phyloP scores from a whole-genome alignment of 257 asterid genomes.

The Forsythia suspensa region DNA sequence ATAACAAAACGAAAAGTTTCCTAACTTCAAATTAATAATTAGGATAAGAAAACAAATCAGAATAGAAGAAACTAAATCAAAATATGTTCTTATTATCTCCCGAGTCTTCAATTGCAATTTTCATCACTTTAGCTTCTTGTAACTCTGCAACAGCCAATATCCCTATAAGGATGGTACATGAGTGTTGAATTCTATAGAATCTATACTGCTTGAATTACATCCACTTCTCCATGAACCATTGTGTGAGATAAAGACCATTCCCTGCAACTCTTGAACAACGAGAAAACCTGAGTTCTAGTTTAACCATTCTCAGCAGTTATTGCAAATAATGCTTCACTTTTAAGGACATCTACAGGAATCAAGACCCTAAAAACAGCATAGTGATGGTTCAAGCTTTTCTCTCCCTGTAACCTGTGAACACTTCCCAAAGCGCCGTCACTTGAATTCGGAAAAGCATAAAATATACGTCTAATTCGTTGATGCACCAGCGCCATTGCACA shows the following conservation, averaged over 20 bases:
- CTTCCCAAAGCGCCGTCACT: conserved; percentile 87
- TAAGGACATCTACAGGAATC: conserved; percentile 48
- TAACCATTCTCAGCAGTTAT: neutral
- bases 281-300: neutral
- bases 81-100: too few species aligned
- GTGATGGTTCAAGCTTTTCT: conserved; percentile 88
- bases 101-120: neutral
- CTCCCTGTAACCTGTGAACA: conserved; percentile 84
- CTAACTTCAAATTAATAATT: too few species aligned
- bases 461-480: conserved; percentile 78
- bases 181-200: neutral
- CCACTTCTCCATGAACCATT: neutral
- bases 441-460: conserved; percentile 76
- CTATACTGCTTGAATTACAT: neutral
- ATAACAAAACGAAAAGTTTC: too few species aligned
- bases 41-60: too few species aligned
- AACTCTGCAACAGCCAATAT: neutral
- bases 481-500: conserved; percentile 97
- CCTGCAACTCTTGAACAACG: neutral
- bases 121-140: neutral
- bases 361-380: conserved; percentile 83
- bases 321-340: conserved; percentile 17
- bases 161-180: neutral
- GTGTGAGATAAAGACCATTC: neutral
- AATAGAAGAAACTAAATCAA: too few species aligned